Conservation (phyloP, 1,139 yeast genomes). For the Yamadazyma atmosphaerica region DNA sequence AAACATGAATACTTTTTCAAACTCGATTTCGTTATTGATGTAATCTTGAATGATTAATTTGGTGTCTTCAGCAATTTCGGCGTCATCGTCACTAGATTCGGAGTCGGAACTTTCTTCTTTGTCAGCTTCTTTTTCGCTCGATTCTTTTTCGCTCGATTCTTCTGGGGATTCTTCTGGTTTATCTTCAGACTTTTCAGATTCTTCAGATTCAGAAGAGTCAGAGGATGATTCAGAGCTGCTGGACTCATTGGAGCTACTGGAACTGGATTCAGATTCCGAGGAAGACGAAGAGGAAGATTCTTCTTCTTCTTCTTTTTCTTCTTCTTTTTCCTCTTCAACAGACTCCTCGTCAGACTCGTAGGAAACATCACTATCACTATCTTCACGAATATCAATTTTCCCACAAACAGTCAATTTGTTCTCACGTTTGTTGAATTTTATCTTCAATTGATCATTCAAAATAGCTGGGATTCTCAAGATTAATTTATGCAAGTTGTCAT, state of each 20-base stretch:
- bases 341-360: constrained; percentile 16
- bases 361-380: constrained; percentile 20
- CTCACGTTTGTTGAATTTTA: constrained; percentile 43
- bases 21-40: constrained; percentile 38
- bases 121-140: constrained; percentile 6
- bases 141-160: constrained; percentile 7
- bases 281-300: constrained; percentile 10
- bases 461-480: constrained; percentile 46
- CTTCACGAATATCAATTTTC: constrained; percentile 29
- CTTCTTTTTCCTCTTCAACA: constrained; percentile 15
- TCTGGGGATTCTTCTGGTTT: constrained; percentile 6
- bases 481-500: constrained; percentile 43
- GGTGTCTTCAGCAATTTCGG: constrained; percentile 46
- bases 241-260: too few species aligned
- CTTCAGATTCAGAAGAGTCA: constrained; percentile 11
- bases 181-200: constrained; percentile 1
- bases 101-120: constrained; percentile 7
- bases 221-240: constrained; percentile 13
- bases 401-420: constrained; percentile 47
- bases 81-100: constrained; percentile 23
- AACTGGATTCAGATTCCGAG: constrained; percentile 12
- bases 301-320: constrained; percentile 11
- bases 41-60: constrained; percentile 39
- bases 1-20: constrained; percentile 48
- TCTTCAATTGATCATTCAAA: constrained; percentile 42